Evolutionary conservation across 805 yeast genomes (phyloP), one percentile per base, ranked within the genome.

Genomic region (Kuraishia hungarica): DNA sequence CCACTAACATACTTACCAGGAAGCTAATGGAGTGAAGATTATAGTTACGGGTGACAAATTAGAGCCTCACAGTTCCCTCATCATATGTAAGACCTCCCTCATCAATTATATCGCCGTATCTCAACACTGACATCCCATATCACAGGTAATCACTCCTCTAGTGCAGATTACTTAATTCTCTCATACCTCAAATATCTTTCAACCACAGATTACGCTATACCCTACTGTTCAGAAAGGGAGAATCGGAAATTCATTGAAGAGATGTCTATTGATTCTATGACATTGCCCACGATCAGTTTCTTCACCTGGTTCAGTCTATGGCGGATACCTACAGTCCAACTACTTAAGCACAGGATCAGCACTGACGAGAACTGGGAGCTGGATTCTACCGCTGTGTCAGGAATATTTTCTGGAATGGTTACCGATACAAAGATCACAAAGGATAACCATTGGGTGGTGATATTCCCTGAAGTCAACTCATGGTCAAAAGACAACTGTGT

Each of bases 401-500:
- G 65, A 53, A 64, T 74, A 23, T 78, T 80, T 57, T 65, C 67
- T 8, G 17, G 11, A 3, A 4, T 35, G 17, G 43, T 35, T 15
- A 35, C 43, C 5, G 62, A 66, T 21, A 61, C 76, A 21, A 29
- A 73, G 3, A 61, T 58, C n/a, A 73, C 75, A 2, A 74, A 67
- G 39, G 64, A 61, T n/a, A 73, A 72, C 26, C 78, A 80, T 60
- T 84, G 96, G 89, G 61, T 90, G 0, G 82, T 84, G 0, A 59
- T 88, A 8, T 91, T 91, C 60, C 97, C 97, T 0, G 97, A 92
- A 67, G 97, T 88, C 3, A 87, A 87, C 62, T 80, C 87, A 7
- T 79, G 81, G 67, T 79, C 84, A 0, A 72, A 77, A 11, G 77
- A 77, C 43, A 75, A 75, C 50, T 65, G 72, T 51, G 59, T 66